Base-by-base conservation (phyloP, 2,329 filamentous ascomycete species). In the Lachnum nothofagi region DNA sequence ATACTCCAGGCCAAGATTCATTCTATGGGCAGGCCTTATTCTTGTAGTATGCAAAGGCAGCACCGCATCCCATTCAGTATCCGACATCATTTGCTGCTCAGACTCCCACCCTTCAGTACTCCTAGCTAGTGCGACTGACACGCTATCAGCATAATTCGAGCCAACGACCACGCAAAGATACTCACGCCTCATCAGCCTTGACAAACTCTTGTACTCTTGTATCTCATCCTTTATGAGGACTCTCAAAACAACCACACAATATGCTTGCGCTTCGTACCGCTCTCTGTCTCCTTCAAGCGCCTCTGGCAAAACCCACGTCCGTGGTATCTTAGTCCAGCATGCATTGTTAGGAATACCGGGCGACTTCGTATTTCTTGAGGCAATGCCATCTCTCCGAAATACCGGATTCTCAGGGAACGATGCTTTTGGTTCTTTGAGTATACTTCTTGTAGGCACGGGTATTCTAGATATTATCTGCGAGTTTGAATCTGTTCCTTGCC, bases 301-400 rank as follows among this genome's bases (percentile, higher is more conserved):
- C 59, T 91, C 86, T 0, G 90, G 89, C 60, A 93, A 95, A 62
- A 95, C 90, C 46, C 94, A 77, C 56, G 83, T 82, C 48, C 90
- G 83, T 65, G 86, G 87, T 63, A 95, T 89, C 70, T 91, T 94
- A 44, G 90, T 95, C 90, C 90, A 95, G 40, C 88, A 80, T 27
- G 90, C 90, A 42, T 84, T 86, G 0, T 81, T 68, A 0, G 85
- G 86, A 27, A 88, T 86, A 33, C 86, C 84, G 51, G 82, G 79
- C 65, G 83, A 81, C 42, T 87, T 82, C 63, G 93, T 88, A 68
- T 94, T 95, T 63, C 93, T 80, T 12, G 89, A 89, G 2, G 90
- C 88, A 8, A 95, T 90, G 8, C 90, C 91, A 65, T 95, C 90
- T 14, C 90, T 79, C 24, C 91, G 75, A 0, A 87, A 84, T 58